Percentiles rank a stretch among this genome's conserved stretches.
Evolutionary conservation across 768 basidiomycete species (phyloP).

Genomic region (Kwoniella heveanensis): DNA sequence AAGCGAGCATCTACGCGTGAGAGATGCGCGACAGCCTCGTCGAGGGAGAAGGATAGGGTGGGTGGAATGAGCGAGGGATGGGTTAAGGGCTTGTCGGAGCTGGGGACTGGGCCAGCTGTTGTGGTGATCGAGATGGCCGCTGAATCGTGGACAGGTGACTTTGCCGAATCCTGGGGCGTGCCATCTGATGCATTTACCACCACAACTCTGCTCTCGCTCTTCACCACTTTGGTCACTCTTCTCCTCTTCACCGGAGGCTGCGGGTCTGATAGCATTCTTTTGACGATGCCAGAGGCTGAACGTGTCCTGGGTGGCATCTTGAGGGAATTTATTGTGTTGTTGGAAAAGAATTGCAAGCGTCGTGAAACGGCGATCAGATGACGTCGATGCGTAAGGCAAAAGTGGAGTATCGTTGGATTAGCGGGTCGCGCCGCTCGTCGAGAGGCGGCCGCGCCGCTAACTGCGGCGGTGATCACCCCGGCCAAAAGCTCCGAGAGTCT

Average conservation of each 20-base stretch:
- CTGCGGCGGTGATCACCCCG: no score
- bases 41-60: slow-evolving; percentile 72
- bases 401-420: no score
- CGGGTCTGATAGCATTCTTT: background rate
- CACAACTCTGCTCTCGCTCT: no score
- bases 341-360: background rate
- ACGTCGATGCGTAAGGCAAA: background rate
- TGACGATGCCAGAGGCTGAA: background rate
- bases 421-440: no score
- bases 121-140: no score
- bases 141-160: no score
- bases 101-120: background rate
- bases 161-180: no score
- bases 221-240: no score
- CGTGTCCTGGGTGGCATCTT: slow-evolving; percentile 9
- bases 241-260: background rate
- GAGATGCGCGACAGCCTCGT: slow-evolving; percentile 73
- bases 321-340: background rate
- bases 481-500: no score
- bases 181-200: no score
- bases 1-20: slow-evolving; percentile 71
- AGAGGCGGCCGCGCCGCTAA: no score
- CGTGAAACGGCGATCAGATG: background rate
- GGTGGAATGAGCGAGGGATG: slow-evolving; percentile 66
- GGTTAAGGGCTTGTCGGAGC: no score